These are phyloP conservation scores for Leishmania martiniquensis DNA, from an alignment of 208 protist genomes.

Conservation along the genomic window DNA sequence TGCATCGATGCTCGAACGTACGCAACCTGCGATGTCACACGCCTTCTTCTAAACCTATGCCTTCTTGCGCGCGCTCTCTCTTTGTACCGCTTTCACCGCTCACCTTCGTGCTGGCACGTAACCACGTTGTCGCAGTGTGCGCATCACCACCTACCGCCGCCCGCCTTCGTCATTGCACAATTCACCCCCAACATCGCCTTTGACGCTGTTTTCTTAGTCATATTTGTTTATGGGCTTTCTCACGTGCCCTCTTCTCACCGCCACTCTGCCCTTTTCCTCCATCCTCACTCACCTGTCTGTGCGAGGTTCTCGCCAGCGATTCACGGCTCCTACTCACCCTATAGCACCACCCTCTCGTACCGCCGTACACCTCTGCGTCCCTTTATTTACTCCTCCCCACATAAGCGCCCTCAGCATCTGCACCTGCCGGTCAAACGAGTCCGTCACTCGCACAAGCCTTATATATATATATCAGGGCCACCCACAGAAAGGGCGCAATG, in stretches of 20 bases:
- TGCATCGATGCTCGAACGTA: neutral
- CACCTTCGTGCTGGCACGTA: neutral
- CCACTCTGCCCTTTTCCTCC: neutral
- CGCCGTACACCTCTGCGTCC: neutral
- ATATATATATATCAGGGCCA: too few relatives aligned
- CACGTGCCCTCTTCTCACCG: neutral
- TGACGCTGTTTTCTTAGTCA: neutral
- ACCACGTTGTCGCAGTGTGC: neutral
- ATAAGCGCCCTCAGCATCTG: too few relatives aligned
- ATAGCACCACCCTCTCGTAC: neutral
- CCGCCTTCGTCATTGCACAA: neutral
- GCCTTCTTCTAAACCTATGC: neutral
- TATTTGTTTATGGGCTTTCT: neutral
- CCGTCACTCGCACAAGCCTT: neutral
- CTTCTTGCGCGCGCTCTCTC: neutral
- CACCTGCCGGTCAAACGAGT: neutral
- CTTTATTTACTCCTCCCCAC: neutral
- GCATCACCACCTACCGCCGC: neutral
- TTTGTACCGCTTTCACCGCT: neutral
- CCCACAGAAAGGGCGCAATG: slow-evolving; percentile 25
- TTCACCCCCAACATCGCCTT: neutral
- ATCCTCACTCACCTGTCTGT: neutral
- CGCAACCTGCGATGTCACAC: neutral
- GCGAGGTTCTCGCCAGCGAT: neutral
- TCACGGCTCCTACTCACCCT: neutral